A percentile compares a stretch with the other conserved stretches of the same genome.
phyloP scores from a whole-genome alignment of 2,329 filamentous ascomycete genomes.

The Pseudopyricularia cyperi region DNA sequence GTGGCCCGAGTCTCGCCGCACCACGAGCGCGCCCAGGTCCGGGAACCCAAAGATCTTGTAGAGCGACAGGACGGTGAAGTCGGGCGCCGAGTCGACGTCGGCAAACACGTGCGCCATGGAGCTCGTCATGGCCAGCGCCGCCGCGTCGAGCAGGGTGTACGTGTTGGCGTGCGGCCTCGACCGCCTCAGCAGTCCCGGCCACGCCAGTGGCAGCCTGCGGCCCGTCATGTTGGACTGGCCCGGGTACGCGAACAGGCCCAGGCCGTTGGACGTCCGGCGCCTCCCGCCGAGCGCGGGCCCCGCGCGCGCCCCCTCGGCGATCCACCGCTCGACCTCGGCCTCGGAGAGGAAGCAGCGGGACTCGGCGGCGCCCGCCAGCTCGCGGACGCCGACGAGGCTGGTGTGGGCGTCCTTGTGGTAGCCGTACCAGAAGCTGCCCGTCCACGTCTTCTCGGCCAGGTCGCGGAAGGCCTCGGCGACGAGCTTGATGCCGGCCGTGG shows the following conservation, averaged over 20 bases:
- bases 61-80: constrained; percentile 47
- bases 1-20: constrained; percentile 40
- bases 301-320: constrained; percentile 6
- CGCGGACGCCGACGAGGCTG: constrained; percentile 55
- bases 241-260: constrained; percentile 48
- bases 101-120: constrained; percentile 37
- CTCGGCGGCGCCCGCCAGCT: constrained; percentile 32
- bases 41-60: constrained; percentile 59
- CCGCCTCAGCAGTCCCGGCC: constrained; percentile 29
- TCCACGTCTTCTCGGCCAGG: constrained; percentile 30
- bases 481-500: constrained; percentile 49
- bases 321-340: constrained; percentile 28
- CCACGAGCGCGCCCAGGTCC: constrained; percentile 48
- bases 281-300: background rate
- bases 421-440: constrained; percentile 39
- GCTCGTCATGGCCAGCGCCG: constrained; percentile 50
- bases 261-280: constrained; percentile 9
- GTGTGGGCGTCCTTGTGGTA: constrained; percentile 51
- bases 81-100: constrained; percentile 36
- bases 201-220: constrained; percentile 43
- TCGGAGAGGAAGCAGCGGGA: constrained; percentile 48
- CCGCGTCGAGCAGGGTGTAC: constrained; percentile 48
- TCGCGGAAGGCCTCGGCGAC: constrained; percentile 45
- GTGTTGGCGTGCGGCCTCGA: constrained; percentile 13
- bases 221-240: constrained; percentile 62